Percentiles rank a stretch among this genome's conserved stretches.
These are phyloP conservation scores for Apiotrichum domesticum DNA, from an alignment of 1,284 basidiomycete genomes.

Conservation along the genomic window DNA sequence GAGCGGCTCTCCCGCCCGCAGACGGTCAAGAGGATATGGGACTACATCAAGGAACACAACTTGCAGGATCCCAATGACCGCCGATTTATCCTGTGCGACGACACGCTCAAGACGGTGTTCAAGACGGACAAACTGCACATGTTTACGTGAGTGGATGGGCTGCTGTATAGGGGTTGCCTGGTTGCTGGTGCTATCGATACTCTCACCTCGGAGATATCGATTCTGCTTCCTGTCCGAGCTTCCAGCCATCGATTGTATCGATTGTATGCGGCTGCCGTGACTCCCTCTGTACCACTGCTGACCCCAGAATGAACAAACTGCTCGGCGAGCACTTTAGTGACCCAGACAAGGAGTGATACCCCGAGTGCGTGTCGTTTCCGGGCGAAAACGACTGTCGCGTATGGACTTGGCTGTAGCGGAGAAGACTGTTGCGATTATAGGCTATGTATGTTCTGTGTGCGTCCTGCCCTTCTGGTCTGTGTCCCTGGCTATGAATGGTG, in stretches of 20 bases:
- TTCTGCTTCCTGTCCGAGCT: too few relatives aligned
- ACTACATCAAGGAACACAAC: constrained; percentile 50
- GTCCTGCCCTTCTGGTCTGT: too few relatives aligned
- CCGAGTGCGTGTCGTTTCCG: too few relatives aligned
- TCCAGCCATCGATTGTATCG: too few relatives aligned
- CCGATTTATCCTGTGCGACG: constrained; percentile 51
- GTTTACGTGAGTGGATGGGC: constrained; percentile 40
- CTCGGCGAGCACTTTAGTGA: constrained; percentile 36
- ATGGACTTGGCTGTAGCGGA: too few relatives aligned
- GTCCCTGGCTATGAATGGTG: not conserved
- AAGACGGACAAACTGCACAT: constrained; percentile 49
- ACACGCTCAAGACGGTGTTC: constrained; percentile 47
- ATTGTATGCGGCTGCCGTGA: too few relatives aligned
- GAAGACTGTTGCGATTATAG: too few relatives aligned
- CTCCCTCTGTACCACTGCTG: not conserved
- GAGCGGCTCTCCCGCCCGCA: constrained; percentile 47
- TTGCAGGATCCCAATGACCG: constrained; percentile 51
- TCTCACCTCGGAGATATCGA: not conserved
- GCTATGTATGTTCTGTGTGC: too few relatives aligned
- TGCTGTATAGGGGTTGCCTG: not conserved
- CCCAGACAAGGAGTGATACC: constrained; percentile 32
- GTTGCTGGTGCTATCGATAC: not conserved
- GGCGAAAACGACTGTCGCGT: too few relatives aligned
- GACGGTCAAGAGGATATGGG: constrained; percentile 53
- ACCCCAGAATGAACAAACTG: constrained; percentile 45